Conservation (phyloP, 805 yeast genomes). For the Metschnikowia henanensis region DNA sequence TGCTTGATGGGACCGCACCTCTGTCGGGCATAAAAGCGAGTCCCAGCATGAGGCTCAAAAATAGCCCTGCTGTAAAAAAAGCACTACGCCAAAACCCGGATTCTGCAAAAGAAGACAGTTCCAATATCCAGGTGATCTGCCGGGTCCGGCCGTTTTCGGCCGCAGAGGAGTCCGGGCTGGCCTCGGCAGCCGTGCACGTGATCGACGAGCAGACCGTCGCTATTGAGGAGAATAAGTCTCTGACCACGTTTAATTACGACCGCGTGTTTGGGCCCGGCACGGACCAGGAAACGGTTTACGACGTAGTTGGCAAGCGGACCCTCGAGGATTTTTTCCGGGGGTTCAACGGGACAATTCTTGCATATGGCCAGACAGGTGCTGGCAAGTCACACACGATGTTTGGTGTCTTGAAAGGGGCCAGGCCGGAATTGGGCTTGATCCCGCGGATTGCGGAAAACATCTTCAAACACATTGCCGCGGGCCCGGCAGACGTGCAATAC, state of each 20-base stretch:
- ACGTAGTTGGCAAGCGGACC: constrained; percentile 57
- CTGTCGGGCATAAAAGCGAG: constrained; percentile 1
- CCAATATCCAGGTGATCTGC: constrained; percentile 65
- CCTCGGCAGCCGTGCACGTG: constrained; percentile 16
- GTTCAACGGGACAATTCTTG: constrained; percentile 72
- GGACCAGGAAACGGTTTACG: constrained; percentile 58
- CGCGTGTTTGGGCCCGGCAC: constrained; percentile 53
- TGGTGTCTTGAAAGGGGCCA: constrained; percentile 39
- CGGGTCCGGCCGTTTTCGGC: constrained; percentile 63
- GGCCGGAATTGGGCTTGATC: constrained; percentile 54
- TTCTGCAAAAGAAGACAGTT: constrained; percentile 1
- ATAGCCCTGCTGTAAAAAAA: neutral
- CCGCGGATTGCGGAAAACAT: constrained; percentile 71
- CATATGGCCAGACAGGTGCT: constrained; percentile 79
- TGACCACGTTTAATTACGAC: constrained; percentile 58
- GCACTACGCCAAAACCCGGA: neutral
- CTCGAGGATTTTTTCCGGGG: constrained; percentile 74
- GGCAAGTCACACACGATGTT: constrained; percentile 80
- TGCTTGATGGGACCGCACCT: constrained; percentile 3
- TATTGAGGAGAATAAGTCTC: constrained; percentile 27
- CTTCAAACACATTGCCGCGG: constrained; percentile 51
- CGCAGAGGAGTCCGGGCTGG: constrained; percentile 27
- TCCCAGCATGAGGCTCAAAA: constrained; percentile 2
- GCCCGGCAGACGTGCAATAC: constrained; percentile 55
- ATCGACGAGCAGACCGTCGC: constrained; percentile 27